These are phyloP conservation scores for Russula brevipes DNA, from an alignment of 768 basidiomycete species.

Conservation along the genomic window DNA sequence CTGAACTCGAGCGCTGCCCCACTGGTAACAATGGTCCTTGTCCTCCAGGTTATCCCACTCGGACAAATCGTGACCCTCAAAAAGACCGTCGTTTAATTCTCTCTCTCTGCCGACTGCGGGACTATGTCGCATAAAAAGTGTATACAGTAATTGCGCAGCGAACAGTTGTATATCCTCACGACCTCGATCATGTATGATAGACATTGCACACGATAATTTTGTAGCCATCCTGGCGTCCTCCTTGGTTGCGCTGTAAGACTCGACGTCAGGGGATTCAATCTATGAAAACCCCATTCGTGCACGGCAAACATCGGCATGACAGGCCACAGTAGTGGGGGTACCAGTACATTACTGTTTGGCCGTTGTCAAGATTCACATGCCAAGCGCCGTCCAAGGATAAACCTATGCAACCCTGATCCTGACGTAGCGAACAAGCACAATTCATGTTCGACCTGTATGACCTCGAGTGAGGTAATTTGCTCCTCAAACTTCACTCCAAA, in stretches of 20 bases:
- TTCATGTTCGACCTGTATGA: constrained; percentile 12
- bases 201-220: background rate
- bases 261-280: background rate
- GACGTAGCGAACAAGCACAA: constrained; percentile 24
- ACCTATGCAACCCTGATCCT: constrained; percentile 17
- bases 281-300: background rate
- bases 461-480: constrained; percentile 21
- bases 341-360: background rate
- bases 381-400: constrained; percentile 15
- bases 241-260: background rate
- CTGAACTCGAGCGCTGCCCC: background rate
- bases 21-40: background rate
- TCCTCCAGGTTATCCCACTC: background rate
- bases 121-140: background rate
- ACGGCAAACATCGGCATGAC: background rate
- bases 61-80: background rate
- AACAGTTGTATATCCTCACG: constrained; percentile 5
- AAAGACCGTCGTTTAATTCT: background rate
- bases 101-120: background rate
- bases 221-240: background rate
- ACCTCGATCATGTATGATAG: background rate
- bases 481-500: constrained; percentile 14
- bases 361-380: background rate
- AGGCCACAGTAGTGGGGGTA: background rate
- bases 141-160: background rate